These are phyloP conservation scores for Mycena rosella DNA, from an alignment of 768 basidiomycete genomes.

Conservation along the genomic window DNA sequence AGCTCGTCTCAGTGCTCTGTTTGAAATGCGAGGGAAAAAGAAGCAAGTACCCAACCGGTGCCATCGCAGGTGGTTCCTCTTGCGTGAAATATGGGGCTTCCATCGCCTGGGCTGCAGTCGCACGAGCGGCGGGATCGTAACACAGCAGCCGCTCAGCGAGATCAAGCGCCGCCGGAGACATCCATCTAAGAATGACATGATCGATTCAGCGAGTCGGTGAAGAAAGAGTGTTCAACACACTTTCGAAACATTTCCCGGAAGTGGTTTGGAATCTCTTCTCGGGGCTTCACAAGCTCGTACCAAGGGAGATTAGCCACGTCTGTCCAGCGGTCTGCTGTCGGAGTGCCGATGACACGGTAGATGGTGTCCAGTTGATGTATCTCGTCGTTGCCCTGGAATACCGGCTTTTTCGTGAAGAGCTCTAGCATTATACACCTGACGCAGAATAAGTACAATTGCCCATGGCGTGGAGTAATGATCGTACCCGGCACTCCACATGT, in stretches of 20 bases:
- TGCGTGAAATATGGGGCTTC: constrained; percentile 85
- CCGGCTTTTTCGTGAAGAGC: constrained; percentile 92
- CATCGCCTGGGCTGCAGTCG: constrained; percentile 85
- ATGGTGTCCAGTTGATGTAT: constrained; percentile 97
- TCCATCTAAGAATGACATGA: constrained; percentile 69
- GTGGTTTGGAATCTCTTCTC: constrained; percentile 75
- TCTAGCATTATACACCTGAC: constrained; percentile 98
- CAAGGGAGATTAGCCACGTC: constrained; percentile 88
- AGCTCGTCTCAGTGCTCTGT: constrained; percentile 12
- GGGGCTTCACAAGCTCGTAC: constrained; percentile 98
- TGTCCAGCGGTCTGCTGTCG: constrained; percentile 86
- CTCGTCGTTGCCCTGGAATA: constrained; percentile 99
- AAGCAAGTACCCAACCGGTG: constrained; percentile 81
- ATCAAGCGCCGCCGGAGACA: constrained; percentile 88
- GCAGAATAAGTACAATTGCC: constrained; percentile 21
- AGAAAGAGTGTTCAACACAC: constrained; percentile 55
- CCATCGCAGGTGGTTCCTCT: constrained; percentile 80
- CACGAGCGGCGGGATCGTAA: constrained; percentile 84
- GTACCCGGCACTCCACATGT: constrained; percentile 99
- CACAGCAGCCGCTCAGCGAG: constrained; percentile 85
- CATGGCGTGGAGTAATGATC: background rate
- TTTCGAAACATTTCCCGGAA: constrained; percentile 90
- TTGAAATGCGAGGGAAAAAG: constrained; percentile 20
- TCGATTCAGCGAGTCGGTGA: constrained; percentile 5
- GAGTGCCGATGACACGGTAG: constrained; percentile 92